Evolutionary conservation across 179 eudicot species (phyloP).

Genomic region (Corrigiola litoralis): DNA sequence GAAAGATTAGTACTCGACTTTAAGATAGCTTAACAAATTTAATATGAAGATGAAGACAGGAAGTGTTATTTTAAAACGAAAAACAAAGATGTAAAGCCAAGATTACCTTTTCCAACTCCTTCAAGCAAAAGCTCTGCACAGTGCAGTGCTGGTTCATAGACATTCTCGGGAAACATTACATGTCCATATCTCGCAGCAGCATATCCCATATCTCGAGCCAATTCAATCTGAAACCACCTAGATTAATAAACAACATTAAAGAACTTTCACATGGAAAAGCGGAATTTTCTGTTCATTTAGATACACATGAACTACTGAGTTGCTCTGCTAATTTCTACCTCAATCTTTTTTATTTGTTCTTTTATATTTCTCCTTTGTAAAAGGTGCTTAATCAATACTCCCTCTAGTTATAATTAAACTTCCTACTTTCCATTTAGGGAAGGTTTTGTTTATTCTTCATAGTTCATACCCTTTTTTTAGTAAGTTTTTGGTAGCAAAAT

Average conservation of each 20-base stretch:
- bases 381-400: too few relatives aligned
- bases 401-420: too few relatives aligned
- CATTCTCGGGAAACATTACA: slow-evolving; percentile 99
- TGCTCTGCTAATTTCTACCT: too few relatives aligned
- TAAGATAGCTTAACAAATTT: not conserved
- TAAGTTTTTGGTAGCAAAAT: too few relatives aligned
- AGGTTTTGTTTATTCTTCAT: too few relatives aligned
- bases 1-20: too few relatives aligned
- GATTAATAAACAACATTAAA: slow-evolving; percentile 40
- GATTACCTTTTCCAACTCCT: slow-evolving; percentile 87
- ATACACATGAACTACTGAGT: not conserved
- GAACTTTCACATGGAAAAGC: slow-evolving; percentile 22
- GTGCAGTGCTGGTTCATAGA: slow-evolving; percentile 81
- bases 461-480: too few relatives aligned
- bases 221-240: slow-evolving; percentile 97
- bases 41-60: not conserved
- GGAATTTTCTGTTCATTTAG: not conserved
- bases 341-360: too few relatives aligned
- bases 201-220: slow-evolving; percentile 94
- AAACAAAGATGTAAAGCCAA: not conserved
- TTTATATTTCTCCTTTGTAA: too few relatives aligned
- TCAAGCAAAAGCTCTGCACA: slow-evolving; percentile 94
- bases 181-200: slow-evolving; percentile 97
- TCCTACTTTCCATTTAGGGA: too few relatives aligned
- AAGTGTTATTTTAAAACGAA: not conserved